Conservation (phyloP, 805 yeast species). For the Debaryomyces hansenii region DNA sequence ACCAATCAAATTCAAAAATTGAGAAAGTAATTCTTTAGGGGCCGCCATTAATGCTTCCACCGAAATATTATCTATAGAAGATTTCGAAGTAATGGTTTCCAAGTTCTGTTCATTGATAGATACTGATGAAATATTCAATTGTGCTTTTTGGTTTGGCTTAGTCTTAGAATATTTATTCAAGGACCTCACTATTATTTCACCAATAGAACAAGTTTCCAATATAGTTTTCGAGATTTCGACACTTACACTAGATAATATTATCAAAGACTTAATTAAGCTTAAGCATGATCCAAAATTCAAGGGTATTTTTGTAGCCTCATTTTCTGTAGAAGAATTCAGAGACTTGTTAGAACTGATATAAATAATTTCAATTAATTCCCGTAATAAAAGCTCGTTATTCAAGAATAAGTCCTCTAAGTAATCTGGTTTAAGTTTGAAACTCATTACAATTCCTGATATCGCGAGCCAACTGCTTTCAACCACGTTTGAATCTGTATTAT, state of each 20-base stretch:
- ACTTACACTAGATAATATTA: constrained; percentile 43
- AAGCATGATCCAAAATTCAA: constrained; percentile 39
- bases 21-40: constrained; percentile 62
- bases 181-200: constrained; percentile 47
- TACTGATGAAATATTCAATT: background rate
- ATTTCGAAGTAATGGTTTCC: constrained; percentile 4
- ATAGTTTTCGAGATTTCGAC: constrained; percentile 44
- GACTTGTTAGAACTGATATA: constrained; percentile 27
- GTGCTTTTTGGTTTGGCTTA: background rate
- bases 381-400: constrained; percentile 17
- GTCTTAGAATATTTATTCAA: constrained; percentile 50
- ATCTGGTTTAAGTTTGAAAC: constrained; percentile 45
- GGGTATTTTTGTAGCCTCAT: constrained; percentile 19
- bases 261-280: constrained; percentile 43
- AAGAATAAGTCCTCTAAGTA: constrained; percentile 45
- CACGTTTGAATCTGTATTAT: constrained; percentile 57
- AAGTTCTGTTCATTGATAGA: background rate
- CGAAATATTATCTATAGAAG: constrained; percentile 30
- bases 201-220: constrained; percentile 49
- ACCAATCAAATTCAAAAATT: constrained; percentile 56
- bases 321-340: constrained; percentile 9
- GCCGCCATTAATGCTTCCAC: constrained; percentile 73
- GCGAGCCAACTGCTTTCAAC: constrained; percentile 68
- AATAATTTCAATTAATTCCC: constrained; percentile 22
- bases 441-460: constrained; percentile 55